Percentiles rank a stretch among this genome's conserved stretches.
Conservation (phyloP, 192 early-diverging fungal species). For the Kappamyces sp. region DNA sequence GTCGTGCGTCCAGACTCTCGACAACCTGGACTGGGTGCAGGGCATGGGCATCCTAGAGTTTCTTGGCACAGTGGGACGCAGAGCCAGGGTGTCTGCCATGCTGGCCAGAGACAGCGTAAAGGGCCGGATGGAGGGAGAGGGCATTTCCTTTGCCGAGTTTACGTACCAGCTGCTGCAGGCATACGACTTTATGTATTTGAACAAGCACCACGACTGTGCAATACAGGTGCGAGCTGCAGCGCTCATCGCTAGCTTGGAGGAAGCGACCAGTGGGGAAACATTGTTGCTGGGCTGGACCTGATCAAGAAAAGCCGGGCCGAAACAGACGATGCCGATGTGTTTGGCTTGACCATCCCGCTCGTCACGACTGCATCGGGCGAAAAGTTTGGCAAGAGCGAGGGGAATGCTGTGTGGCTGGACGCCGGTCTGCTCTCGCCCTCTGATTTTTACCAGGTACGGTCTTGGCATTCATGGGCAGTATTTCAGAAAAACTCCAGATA, state of each 20-base stretch:
- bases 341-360: slow-evolving; percentile 82
- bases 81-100: slow-evolving; percentile 77
- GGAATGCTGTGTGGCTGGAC: slow-evolving; percentile 95
- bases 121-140: slow-evolving; percentile 70
- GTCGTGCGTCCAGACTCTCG: slow-evolving; percentile 46
- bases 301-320: slow-evolving; percentile 55
- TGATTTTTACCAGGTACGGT: slow-evolving; percentile 84
- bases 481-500: slow-evolving; percentile 79
- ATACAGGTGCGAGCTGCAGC: slow-evolving; percentile 40
- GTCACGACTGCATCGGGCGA: slow-evolving; percentile 82
- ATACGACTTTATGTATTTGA: slow-evolving; percentile 87
- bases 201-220: slow-evolving; percentile 52
- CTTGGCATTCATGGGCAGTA: slow-evolving; percentile 44
- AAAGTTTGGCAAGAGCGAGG: slow-evolving; percentile 96
- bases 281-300: slow-evolving; percentile 85
- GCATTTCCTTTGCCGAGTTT: slow-evolving; percentile 95
- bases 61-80: slow-evolving; percentile 69
- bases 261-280: slow-evolving; percentile 98
- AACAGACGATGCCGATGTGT: slow-evolving; percentile 38
- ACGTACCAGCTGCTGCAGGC: slow-evolving; percentile 93
- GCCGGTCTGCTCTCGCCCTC: slow-evolving; percentile 67
- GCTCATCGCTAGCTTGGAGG: slow-evolving; percentile 57
- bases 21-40: slow-evolving; percentile 78
- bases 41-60: slow-evolving; percentile 71
- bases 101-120: slow-evolving; percentile 82